Base-by-base conservation (phyloP, 306 rosid species). In the Quercus robur region DNA sequence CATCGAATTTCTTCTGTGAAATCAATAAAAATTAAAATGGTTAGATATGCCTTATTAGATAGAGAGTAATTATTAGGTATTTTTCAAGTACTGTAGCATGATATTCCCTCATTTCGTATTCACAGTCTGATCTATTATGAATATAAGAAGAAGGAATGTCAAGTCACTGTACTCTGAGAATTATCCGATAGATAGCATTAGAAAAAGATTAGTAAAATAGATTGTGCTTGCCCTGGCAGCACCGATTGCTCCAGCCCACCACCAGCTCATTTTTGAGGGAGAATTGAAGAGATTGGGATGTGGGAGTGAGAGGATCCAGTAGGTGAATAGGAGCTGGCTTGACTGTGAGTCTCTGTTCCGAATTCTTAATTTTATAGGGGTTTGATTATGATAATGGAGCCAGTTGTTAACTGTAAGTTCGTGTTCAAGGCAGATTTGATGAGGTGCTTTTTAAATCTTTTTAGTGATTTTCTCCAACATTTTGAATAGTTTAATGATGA, bases 221-320 rank as follows among this genome's bases (percentile, higher is more conserved):
- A 9, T 21, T 18, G 21, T 38, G 3, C 23, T 68, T 80, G 30
- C 89, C 88, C 75, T 86, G 4, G 89, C 88, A 66, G 88, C 91
- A 49, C 89, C 85, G 4, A 88, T 85, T 35, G 89, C 91, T 57
- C 91, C 91, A 66, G 89, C 89, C 91, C 91, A 84, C 91, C 91
- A 86, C 89, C 88, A 86, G 78, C 88, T 88, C 91, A 88, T 88
- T 73, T 58, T 33, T 7, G 21, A 23, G 18, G 25, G 2, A 12
- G 11, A 2, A 38, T 44, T 71, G 8, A 26, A 66, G 17, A 21
- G 26, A 12, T 35, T 35, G 41, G 44, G 44, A 38, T 38, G 44
- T 6, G 71, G 21, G 23, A 0, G 57, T 46, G 52, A 46, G 79
- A 41, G 44, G 44, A 38, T 6, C 3, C 6, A 25, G 10, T 26